Percentiles rank a stretch among this genome's conserved stretches.
phyloP scores from a whole-genome alignment of 1,284 basidiomycete species.

The Ceratobasidium sp. region DNA sequence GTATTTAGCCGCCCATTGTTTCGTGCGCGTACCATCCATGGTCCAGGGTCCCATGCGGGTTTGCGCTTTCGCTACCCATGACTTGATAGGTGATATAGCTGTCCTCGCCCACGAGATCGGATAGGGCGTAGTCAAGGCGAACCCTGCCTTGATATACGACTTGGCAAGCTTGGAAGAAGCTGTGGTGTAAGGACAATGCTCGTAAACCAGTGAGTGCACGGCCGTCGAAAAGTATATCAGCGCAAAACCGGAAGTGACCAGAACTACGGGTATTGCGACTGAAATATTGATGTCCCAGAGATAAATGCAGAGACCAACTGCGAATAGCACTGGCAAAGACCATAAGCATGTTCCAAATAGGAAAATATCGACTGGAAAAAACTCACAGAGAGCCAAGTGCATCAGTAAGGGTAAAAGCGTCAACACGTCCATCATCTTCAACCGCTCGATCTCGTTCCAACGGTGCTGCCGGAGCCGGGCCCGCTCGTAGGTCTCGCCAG shows the following conservation, averaged over 20 bases:
- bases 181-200: slow-evolving; percentile 7
- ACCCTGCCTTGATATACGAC: neutral
- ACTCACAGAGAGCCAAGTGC: slow-evolving; percentile 1
- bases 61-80: neutral
- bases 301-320: slow-evolving; percentile 13
- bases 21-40: no score
- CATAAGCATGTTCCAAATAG: neutral
- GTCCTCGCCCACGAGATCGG: neutral
- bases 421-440: slow-evolving; percentile 8
- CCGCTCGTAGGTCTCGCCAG: neutral
- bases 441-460: neutral
- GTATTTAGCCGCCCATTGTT: no score
- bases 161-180: neutral
- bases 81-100: neutral
- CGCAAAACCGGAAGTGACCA: neutral
- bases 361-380: no score
- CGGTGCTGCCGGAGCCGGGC: slow-evolving; percentile 2
- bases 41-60: no score
- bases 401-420: neutral
- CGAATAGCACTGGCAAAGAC: neutral
- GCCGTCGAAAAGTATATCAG: neutral
- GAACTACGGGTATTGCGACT: slow-evolving; percentile 2
- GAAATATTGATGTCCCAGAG: neutral
- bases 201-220: neutral
- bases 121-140: no score